Percentiles rank a stretch among this genome's conserved stretches.
Evolutionary conservation across 345 rosid genomes (phyloP).

Genomic region (Salix exigua): DNA sequence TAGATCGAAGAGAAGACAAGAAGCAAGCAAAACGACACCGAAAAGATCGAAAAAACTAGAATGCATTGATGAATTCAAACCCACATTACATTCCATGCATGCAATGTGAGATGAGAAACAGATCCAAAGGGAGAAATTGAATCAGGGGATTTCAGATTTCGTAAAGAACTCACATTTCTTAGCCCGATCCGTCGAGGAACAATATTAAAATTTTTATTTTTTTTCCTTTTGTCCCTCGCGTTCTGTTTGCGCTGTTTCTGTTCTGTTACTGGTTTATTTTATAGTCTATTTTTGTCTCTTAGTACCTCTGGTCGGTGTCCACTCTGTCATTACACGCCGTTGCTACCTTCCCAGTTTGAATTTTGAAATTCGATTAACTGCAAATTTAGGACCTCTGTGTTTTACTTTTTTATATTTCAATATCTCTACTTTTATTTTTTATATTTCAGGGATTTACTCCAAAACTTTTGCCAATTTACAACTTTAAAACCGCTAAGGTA

Average conservation of each 20-base stretch:
- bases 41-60: slow-evolving; percentile 6
- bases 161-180: slow-evolving; percentile 41
- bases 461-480: not conserved
- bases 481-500: too few relatives aligned
- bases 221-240: slow-evolving; percentile 11
- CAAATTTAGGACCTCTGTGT: not conserved
- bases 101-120: slow-evolving; percentile 5
- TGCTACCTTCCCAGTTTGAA: slow-evolving; percentile 8
- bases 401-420: not conserved
- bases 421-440: not conserved
- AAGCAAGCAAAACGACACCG: slow-evolving; percentile 11
- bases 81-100: slow-evolving; percentile 30
- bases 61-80: not conserved
- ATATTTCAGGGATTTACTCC: not conserved
- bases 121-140: slow-evolving; percentile 11
- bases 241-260: slow-evolving; percentile 5
- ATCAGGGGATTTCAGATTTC: not conserved
- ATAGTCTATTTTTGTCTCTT: slow-evolving; percentile 15
- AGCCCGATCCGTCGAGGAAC: slow-evolving; percentile 35
- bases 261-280: slow-evolving; percentile 29
- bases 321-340: slow-evolving; percentile 53
- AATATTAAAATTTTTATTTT: not conserved
- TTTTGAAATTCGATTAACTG: not conserved
- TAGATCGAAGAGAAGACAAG: slow-evolving; percentile 16
- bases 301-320: slow-evolving; percentile 48